Evolutionary conservation across 225 moss, liverwort and hornwort genomes (phyloP).

Genomic region (Polytrichum commune): DNA sequence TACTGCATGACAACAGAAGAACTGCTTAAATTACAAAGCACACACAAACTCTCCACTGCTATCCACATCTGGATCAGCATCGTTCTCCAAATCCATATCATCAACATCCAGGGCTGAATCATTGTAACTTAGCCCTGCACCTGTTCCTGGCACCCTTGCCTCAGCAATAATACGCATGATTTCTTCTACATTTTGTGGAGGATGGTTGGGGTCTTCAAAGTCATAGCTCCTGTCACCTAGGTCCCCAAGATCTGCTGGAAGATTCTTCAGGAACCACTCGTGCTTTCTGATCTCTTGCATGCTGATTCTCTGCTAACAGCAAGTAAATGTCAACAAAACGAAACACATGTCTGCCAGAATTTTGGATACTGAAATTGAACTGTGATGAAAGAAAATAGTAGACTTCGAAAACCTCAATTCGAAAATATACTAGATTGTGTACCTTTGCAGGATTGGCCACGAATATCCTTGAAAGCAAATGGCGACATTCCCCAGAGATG

Average conservation of each 20-base stretch:
- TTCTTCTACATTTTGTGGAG: constrained; percentile 89
- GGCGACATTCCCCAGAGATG: constrained; percentile 86
- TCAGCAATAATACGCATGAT: constrained; percentile 77
- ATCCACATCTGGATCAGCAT: constrained; percentile 65
- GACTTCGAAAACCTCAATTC: no score
- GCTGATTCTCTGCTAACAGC: constrained; percentile 57
- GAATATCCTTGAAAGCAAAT: constrained; percentile 87
- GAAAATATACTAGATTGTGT: not conserved
- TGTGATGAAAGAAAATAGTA: no score
- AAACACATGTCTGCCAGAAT: no score
- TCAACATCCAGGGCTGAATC: constrained; percentile 60
- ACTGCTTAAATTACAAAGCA: constrained; percentile 51
- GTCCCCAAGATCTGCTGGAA: constrained; percentile 75
- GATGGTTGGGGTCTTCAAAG: constrained; percentile 96
- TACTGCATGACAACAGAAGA: no score
- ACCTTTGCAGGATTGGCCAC: constrained; percentile 89
- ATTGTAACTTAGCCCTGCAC: constrained; percentile 52
- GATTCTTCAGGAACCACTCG: constrained; percentile 91
- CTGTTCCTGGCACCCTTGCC: constrained; percentile 27
- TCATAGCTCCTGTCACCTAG: constrained; percentile 72
- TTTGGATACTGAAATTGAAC: no score
- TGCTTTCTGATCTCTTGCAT: constrained; percentile 91
- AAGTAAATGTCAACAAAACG: not conserved
- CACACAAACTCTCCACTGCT: constrained; percentile 99
- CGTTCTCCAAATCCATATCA: constrained; percentile 86